Percentiles rank a stretch among this genome's conserved stretches.
Conservation (phyloP, 164 flowering plant genomes). For the Vitis rupestris region DNA sequence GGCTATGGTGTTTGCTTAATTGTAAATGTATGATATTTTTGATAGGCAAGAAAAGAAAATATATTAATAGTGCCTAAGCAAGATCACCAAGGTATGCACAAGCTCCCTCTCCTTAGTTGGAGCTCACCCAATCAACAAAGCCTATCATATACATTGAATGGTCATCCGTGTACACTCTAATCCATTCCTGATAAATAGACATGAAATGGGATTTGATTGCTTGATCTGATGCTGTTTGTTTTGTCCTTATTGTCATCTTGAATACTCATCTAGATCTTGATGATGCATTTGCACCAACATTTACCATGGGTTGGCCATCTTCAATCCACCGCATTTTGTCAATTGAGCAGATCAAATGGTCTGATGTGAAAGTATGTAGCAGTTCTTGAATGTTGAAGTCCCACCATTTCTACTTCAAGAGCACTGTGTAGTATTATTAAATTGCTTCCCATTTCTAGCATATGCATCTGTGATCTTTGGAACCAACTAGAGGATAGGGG, state of each 20-base stretch:
- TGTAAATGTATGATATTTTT: background rate
- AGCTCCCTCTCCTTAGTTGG: no score
- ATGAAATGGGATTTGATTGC: no score
- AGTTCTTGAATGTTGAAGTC: background rate
- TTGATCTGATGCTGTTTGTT: no score
- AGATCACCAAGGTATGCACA: no score
- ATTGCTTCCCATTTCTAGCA: background rate
- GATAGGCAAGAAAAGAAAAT: background rate
- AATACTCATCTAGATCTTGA: background rate
- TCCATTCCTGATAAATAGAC: no score
- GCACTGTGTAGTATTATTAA: background rate
- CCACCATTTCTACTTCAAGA: background rate
- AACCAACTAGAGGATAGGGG: background rate
- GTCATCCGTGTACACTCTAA: no score
- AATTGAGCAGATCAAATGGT: no score
- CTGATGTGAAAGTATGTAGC: background rate
- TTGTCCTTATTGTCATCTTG: background rate
- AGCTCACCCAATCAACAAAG: no score
- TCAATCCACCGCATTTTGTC: background rate
- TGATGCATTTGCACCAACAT: background rate
- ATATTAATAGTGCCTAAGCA: no score
- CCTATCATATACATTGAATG: no score
- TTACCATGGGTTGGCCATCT: background rate
- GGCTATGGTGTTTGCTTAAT: background rate
- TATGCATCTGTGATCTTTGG: background rate